Evolutionary conservation across 2,329 filamentous ascomycete species (phyloP).

Genomic region (Beauveria sp.): DNA sequence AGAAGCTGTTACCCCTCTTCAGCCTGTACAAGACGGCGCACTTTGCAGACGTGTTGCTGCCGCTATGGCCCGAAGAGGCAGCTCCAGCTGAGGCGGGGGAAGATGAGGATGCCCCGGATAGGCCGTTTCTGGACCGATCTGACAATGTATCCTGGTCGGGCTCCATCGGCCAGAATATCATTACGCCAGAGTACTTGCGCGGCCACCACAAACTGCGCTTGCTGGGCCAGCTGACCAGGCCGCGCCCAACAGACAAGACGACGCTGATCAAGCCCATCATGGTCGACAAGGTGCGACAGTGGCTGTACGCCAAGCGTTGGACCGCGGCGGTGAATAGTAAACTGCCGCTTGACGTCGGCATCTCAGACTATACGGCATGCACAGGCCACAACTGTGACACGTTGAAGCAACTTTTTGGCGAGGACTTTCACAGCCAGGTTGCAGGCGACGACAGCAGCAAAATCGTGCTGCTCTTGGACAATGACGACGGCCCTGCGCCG

Average conservation of each 20-base stretch:
- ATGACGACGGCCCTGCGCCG: conserved; percentile 56
- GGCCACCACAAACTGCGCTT: conserved; percentile 64
- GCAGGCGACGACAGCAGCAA: conserved; percentile 43
- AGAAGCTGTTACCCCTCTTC: conserved; percentile 65
- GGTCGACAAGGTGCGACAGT: conserved; percentile 39
- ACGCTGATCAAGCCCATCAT: conserved; percentile 52
- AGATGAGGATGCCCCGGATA: conserved; percentile 14
- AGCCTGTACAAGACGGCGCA: conserved; percentile 64
- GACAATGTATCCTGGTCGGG: conserved; percentile 69
- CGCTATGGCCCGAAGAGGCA: conserved; percentile 44
- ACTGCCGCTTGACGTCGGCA: conserved; percentile 48
- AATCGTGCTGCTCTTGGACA: conserved; percentile 67
- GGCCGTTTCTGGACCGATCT: conserved; percentile 52
- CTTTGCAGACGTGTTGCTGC: conserved; percentile 72
- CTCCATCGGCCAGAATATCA: conserved; percentile 50
- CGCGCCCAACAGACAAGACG: conserved; percentile 39
- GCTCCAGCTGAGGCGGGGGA: conserved; percentile 29
- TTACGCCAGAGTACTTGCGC: conserved; percentile 48
- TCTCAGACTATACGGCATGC: conserved; percentile 52
- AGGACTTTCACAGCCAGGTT: conserved; percentile 13
- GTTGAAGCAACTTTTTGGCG: conserved; percentile 24
- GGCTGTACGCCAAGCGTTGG: conserved; percentile 27
- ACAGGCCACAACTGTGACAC: conserved; percentile 34
- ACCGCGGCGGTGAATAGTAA: conserved; percentile 45
- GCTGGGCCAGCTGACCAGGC: conserved; percentile 59